Evolutionary conservation across 257 asterid genomes (phyloP).

Genomic region (Ajuga chamaepitys): DNA sequence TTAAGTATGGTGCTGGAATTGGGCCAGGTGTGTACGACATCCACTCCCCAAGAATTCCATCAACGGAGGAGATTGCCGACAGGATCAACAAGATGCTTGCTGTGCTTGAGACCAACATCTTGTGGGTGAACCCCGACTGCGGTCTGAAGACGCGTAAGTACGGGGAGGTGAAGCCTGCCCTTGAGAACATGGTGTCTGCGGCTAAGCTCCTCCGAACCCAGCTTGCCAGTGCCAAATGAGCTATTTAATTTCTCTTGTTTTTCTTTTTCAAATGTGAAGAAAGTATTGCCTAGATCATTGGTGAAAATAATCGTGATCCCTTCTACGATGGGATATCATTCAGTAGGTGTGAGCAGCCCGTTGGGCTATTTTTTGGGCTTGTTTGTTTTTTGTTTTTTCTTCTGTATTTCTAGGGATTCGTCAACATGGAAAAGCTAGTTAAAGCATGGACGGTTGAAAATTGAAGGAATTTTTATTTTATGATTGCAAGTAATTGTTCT

Average conservation of each 20-base stretch:
- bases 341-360: slow-evolving; percentile 8
- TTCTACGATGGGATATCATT: slow-evolving; percentile 7
- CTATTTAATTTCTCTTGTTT: background rate
- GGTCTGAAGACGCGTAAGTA: slow-evolving; percentile 98
- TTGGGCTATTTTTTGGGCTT: background rate
- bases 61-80: slow-evolving; percentile 79
- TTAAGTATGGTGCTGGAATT: slow-evolving; percentile 91
- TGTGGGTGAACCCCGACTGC: slow-evolving; percentile 99
- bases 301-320: slow-evolving; percentile 23
- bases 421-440: no score
- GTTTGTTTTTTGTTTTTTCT: no score
- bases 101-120: slow-evolving; percentile 80
- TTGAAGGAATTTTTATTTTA: no score
- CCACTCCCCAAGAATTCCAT: slow-evolving; percentile 97
- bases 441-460: no score
- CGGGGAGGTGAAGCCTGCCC: slow-evolving; percentile 85
- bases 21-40: slow-evolving; percentile 96
- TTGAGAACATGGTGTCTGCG: slow-evolving; percentile 74
- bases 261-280: background rate
- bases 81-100: slow-evolving; percentile 97
- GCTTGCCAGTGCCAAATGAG: slow-evolving; percentile 62
- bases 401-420: no score
- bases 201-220: slow-evolving; percentile 74
- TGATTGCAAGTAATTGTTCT: no score
- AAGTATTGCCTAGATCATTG: background rate